A percentile compares a stretch with the other conserved stretches of the same genome.
Conservation (phyloP, 495 filamentous ascomycete species). For the Ramalina intermedia region DNA sequence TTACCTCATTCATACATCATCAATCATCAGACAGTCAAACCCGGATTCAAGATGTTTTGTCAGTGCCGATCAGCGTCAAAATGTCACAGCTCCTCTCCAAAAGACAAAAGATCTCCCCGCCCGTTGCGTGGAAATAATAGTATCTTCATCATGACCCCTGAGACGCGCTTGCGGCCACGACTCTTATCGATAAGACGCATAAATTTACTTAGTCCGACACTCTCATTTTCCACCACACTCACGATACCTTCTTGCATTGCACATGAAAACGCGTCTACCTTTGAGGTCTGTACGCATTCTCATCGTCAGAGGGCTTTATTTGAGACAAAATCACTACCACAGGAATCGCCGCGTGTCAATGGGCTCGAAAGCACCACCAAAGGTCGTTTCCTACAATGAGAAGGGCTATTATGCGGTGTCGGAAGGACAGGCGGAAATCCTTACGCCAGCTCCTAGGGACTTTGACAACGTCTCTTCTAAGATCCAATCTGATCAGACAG, state of each 20-base stretch:
- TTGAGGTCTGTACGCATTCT: neutral
- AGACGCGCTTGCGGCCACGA: no score
- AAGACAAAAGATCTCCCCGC: no score
- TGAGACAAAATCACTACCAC: neutral
- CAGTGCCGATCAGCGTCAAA: no score
- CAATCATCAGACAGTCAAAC: no score
- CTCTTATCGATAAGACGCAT: no score
- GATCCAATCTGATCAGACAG: slow-evolving; percentile 38
- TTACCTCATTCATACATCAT: no score
- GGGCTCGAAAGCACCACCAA: neutral
- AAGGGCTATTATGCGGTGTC: slow-evolving; percentile 47
- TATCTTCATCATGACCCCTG: no score
- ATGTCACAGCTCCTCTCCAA: no score
- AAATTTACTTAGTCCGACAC: neutral
- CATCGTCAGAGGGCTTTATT: neutral
- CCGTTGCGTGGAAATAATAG: no score
- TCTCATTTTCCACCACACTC: neutral
- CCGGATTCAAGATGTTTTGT: no score
- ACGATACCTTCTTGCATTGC: neutral
- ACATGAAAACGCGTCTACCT: neutral
- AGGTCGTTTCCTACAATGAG: slow-evolving; percentile 23
- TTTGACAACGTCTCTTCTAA: slow-evolving; percentile 24
- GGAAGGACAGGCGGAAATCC: slow-evolving; percentile 54
- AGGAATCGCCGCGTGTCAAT: neutral
- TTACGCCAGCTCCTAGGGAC: slow-evolving; percentile 37